Evolutionary conservation across 495 filamentous ascomycete species (phyloP).

Genomic region (Podospora conica): DNA sequence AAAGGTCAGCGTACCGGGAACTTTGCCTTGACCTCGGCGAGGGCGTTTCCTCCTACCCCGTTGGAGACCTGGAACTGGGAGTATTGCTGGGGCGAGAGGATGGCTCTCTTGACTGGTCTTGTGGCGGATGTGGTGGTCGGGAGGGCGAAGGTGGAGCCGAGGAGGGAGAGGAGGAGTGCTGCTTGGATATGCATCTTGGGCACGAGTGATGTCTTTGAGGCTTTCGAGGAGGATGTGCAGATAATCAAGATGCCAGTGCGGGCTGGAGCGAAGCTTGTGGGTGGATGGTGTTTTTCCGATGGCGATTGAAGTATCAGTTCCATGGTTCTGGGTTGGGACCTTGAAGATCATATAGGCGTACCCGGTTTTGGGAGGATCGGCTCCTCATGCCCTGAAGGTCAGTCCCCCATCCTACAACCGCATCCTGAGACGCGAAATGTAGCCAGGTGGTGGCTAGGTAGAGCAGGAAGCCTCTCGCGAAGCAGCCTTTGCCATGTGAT

Average conservation of each 20-base stretch:
- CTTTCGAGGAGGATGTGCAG: background rate
- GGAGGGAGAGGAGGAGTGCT: slow-evolving; percentile 26
- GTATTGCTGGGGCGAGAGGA: slow-evolving; percentile 23
- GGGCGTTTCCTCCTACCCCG: slow-evolving; percentile 39
- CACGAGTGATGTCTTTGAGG: background rate
- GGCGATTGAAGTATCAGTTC: background rate
- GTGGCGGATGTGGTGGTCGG: slow-evolving; percentile 11
- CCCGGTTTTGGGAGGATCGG: background rate
- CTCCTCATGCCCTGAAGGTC: background rate
- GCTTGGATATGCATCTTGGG: slow-evolving; percentile 29
- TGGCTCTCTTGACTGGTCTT: slow-evolving; percentile 8
- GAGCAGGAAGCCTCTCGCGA: background rate
- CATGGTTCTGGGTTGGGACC: background rate
- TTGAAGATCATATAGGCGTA: background rate
- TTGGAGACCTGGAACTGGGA: slow-evolving; percentile 35
- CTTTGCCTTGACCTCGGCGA: slow-evolving; percentile 37
- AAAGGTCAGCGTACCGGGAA: slow-evolving; percentile 32
- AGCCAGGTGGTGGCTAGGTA: background rate
- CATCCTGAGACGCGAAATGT: background rate
- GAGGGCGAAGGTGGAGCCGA: slow-evolving; percentile 21
- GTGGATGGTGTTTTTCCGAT: background rate
- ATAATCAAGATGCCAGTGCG: background rate
- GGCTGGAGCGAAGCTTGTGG: background rate
- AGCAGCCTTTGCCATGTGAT: background rate
- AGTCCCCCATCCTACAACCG: background rate